These are phyloP conservation scores for Russula compacta DNA, from an alignment of 768 basidiomycete genomes.

Conservation along the genomic window DNA sequence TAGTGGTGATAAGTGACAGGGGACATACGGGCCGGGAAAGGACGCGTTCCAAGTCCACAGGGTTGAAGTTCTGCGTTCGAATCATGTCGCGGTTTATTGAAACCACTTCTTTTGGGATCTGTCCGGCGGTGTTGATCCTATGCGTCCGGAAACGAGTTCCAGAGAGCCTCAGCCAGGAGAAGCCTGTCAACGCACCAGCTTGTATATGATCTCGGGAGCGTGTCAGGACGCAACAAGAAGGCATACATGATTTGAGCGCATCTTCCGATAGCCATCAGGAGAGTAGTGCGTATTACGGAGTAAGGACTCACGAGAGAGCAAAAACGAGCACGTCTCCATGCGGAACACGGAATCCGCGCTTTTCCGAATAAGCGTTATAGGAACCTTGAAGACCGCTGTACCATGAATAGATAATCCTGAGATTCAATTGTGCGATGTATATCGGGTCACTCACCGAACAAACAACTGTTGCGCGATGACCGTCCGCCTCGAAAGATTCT, in stretches of 20 bases:
- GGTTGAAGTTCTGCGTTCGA: not conserved
- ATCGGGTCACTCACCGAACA: slow-evolving; percentile 51
- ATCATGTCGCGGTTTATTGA: slow-evolving; percentile 11
- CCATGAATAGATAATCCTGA: not conserved
- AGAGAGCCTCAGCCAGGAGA: slow-evolving; percentile 5
- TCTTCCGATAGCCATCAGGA: slow-evolving; percentile 31
- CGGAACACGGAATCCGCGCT: slow-evolving; percentile 61
- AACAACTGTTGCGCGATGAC: slow-evolving; percentile 83
- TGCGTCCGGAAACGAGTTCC: not conserved
- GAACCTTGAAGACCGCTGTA: slow-evolving; percentile 80
- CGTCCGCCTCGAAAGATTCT: slow-evolving; percentile 53
- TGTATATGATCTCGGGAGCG: slow-evolving; percentile 69
- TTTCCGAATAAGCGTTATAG: slow-evolving; percentile 69
- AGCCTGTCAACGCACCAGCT: slow-evolving; percentile 44
- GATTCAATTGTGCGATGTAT: not conserved
- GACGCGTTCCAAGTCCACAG: slow-evolving; percentile 1
- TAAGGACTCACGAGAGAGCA: slow-evolving; percentile 46
- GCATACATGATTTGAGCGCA: slow-evolving; percentile 84
- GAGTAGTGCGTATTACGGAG: not conserved
- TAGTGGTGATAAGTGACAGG: slow-evolving; percentile 17
- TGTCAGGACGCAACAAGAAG: slow-evolving; percentile 71
- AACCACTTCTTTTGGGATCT: slow-evolving; percentile 1
- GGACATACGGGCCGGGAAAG: slow-evolving; percentile 6
- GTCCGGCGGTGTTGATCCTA: slow-evolving; percentile 19
- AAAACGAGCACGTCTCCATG: slow-evolving; percentile 82